Evolutionary conservation across 331 rosid genomes (phyloP).

Genomic region (Stylosanthes scabra): DNA sequence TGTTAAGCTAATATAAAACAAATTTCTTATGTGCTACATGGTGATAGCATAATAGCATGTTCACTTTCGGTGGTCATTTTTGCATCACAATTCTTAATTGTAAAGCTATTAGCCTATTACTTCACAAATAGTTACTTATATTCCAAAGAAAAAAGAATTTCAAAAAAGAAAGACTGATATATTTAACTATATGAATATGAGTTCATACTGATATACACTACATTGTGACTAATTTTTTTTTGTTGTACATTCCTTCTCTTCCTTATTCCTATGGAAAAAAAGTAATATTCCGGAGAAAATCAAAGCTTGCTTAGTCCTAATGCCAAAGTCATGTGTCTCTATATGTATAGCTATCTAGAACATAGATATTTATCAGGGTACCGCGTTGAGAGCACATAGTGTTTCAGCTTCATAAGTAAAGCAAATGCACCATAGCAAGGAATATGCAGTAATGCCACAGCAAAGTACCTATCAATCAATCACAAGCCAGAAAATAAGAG

Average conservation of each 20-base stretch:
- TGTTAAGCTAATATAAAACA: neutral
- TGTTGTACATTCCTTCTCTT: neutral
- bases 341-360: constrained; percentile 24
- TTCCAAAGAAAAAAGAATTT: neutral
- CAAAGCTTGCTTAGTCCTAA: constrained; percentile 22
- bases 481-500: constrained; percentile 20
- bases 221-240: neutral
- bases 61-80: neutral
- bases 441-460: constrained; percentile 84
- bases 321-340: constrained; percentile 23
- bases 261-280: constrained; percentile 12
- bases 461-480: constrained; percentile 69
- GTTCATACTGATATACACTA: constrained; percentile 21
- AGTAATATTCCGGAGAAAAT: constrained; percentile 31
- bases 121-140: neutral
- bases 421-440: constrained; percentile 93
- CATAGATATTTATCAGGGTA: constrained; percentile 71
- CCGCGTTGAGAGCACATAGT: constrained; percentile 58
- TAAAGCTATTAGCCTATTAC: neutral
- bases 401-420: constrained; percentile 87
- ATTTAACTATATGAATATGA: constrained; percentile 28
- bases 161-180: neutral
- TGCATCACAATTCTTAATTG: neutral
- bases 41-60: neutral
- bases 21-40: neutral